Evolutionary conservation across 2,329 filamentous ascomycete species (phyloP).

Genomic region (Fusarium lateritium): DNA sequence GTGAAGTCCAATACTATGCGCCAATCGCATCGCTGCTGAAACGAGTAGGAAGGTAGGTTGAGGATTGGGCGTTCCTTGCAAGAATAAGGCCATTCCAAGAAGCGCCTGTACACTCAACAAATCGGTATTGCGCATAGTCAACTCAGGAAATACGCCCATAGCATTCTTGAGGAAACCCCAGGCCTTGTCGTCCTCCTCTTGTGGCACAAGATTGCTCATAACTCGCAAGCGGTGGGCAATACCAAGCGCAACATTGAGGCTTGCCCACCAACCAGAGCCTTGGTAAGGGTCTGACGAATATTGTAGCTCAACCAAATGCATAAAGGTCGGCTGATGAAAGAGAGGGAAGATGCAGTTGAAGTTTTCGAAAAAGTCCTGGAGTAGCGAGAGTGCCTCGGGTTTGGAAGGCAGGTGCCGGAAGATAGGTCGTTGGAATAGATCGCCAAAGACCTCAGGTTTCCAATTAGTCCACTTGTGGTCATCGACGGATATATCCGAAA

Average conservation of each 20-base stretch:
- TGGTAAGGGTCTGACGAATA: slow-evolving; percentile 94
- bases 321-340: slow-evolving; percentile 98
- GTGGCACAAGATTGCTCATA: slow-evolving; percentile 93
- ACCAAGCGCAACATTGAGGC: slow-evolving; percentile 93
- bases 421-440: slow-evolving; percentile 88
- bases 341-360: slow-evolving; percentile 99
- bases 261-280: slow-evolving; percentile 98
- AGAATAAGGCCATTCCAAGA: slow-evolving; percentile 92
- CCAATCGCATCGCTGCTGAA: slow-evolving; percentile 88
- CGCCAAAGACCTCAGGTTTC: slow-evolving; percentile 97
- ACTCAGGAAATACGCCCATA: slow-evolving; percentile 90
- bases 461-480: slow-evolving; percentile 97
- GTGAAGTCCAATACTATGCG: slow-evolving; percentile 95
- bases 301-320: slow-evolving; percentile 95
- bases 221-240: slow-evolving; percentile 93
- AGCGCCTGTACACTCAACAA: slow-evolving; percentile 94
- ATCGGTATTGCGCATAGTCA: slow-evolving; percentile 97
- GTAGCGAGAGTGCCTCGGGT: slow-evolving; percentile 86
- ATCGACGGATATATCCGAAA: slow-evolving; percentile 89
- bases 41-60: slow-evolving; percentile 94
- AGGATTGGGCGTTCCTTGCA: slow-evolving; percentile 96
- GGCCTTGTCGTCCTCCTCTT: slow-evolving; percentile 93
- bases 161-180: slow-evolving; percentile 98
- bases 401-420: slow-evolving; percentile 89
- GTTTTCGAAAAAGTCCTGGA: slow-evolving; percentile 97